Evolutionary conservation across 2,329 filamentous ascomycete species (phyloP).

Genomic region (Cadophora sp.): DNA sequence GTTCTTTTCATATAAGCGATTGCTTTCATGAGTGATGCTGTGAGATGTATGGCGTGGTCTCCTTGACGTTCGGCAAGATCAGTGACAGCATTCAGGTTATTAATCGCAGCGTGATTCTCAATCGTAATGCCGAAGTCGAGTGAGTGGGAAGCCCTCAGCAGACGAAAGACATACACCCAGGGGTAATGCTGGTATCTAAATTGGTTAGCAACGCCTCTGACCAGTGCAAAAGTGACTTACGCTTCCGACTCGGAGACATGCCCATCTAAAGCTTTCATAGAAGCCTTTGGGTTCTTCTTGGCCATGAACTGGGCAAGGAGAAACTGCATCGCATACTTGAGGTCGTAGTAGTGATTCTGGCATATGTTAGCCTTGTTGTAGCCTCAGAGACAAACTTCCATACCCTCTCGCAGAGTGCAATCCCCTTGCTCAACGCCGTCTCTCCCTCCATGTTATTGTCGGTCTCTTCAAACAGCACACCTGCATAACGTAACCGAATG

Average conservation of each 20-base stretch:
- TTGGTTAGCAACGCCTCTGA: slow-evolving; percentile 18
- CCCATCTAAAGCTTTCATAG: slow-evolving; percentile 73
- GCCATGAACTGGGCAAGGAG: slow-evolving; percentile 74
- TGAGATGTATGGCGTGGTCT: slow-evolving; percentile 69
- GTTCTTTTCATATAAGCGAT: slow-evolving; percentile 70
- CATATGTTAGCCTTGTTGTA: slow-evolving; percentile 29
- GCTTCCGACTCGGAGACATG: slow-evolving; percentile 73
- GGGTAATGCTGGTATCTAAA: slow-evolving; percentile 65
- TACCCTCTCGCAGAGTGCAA: slow-evolving; percentile 72
- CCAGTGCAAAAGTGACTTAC: slow-evolving; percentile 49
- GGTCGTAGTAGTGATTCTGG: slow-evolving; percentile 64
- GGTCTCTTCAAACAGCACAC: slow-evolving; percentile 74
- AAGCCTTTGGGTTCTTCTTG: slow-evolving; percentile 73
- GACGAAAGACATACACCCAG: slow-evolving; percentile 80
- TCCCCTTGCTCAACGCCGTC: slow-evolving; percentile 73
- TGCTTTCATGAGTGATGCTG: slow-evolving; percentile 72
- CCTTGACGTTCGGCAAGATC: slow-evolving; percentile 63
- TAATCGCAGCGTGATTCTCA: slow-evolving; percentile 68
- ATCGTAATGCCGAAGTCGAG: slow-evolving; percentile 65
- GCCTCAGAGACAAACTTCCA: slow-evolving; percentile 38
- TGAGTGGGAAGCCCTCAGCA: slow-evolving; percentile 74
- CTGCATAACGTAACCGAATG: slow-evolving; percentile 74
- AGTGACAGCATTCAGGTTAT: slow-evolving; percentile 71
- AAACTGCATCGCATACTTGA: slow-evolving; percentile 82
- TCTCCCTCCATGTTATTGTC: slow-evolving; percentile 78